Percentiles rank a stretch among this genome's conserved stretches.
Conservation (phyloP, 805 yeast genomes). For the Candida anglica region DNA sequence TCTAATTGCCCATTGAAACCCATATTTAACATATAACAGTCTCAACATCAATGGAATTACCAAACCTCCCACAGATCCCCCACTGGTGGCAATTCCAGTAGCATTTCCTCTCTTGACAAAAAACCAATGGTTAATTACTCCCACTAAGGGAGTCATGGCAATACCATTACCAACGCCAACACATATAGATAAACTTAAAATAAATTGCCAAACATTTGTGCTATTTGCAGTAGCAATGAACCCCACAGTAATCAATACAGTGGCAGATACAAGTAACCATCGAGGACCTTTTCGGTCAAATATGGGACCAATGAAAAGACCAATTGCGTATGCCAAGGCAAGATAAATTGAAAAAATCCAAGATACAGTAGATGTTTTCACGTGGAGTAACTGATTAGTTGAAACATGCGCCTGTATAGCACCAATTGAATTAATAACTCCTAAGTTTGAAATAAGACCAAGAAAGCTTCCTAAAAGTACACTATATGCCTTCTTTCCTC, state of each 20-base stretch:
- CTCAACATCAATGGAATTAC: conserved; percentile 47
- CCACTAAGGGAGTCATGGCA: conserved; percentile 56
- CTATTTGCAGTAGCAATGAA: conserved; percentile 57
- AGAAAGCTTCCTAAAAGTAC: conserved; percentile 57
- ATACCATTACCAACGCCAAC: conserved; percentile 60
- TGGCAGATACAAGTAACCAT: conserved; percentile 38
- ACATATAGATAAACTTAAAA: conserved; percentile 53
- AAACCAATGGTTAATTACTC: conserved; percentile 68
- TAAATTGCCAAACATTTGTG: conserved; percentile 53
- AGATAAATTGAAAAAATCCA: conserved; percentile 64
- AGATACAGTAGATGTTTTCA: conserved; percentile 46
- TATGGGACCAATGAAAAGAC: conserved; percentile 53
- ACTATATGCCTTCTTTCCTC: conserved; percentile 53
- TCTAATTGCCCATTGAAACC: conserved; percentile 55
- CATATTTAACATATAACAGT: conserved; percentile 34
- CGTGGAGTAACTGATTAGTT: conserved; percentile 46
- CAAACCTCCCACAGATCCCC: conserved; percentile 58
- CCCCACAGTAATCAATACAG: conserved; percentile 42
- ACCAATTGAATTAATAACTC: conserved; percentile 56
- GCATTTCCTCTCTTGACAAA: conserved; percentile 53
- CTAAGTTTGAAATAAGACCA: conserved; percentile 53
- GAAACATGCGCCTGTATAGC: conserved; percentile 60
- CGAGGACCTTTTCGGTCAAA: conserved; percentile 62
- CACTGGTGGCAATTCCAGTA: conserved; percentile 51
- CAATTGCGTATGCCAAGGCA: conserved; percentile 44